These are phyloP conservation scores for Daldinia sp. DNA, from an alignment of 2,329 filamentous ascomycete species.

Conservation along the genomic window DNA sequence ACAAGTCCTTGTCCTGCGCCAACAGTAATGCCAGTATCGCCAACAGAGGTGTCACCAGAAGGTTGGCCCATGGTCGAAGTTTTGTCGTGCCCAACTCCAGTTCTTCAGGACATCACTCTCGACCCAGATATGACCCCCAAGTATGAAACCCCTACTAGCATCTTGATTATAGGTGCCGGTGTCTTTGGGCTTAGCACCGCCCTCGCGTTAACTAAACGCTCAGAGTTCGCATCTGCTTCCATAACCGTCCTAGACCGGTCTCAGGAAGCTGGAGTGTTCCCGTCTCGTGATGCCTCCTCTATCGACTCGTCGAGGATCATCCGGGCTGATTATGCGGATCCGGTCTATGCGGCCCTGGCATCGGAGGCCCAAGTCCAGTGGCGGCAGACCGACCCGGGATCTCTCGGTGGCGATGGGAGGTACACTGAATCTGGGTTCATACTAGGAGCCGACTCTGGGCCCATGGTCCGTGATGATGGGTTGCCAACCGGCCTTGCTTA, in stretches of 20 bases:
- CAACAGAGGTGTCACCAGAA: neutral
- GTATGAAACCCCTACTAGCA: conserved; percentile 43
- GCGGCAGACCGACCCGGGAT: conserved; percentile 67
- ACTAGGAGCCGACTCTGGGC: conserved; percentile 62
- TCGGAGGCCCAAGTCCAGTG: conserved; percentile 73
- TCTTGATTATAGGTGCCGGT: conserved; percentile 71
- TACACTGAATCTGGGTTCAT: conserved; percentile 77
- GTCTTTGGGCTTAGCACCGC: conserved; percentile 62
- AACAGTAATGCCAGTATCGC: neutral
- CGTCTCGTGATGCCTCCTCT: conserved; percentile 65
- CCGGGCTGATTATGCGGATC: conserved; percentile 80
- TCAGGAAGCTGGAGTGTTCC: conserved; percentile 60
- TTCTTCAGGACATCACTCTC: conserved; percentile 11
- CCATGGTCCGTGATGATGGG: conserved; percentile 54
- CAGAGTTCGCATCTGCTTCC: conserved; percentile 59
- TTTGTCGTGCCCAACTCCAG: conserved; percentile 7
- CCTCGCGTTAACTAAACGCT: conserved; percentile 71
- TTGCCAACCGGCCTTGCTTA: conserved; percentile 62
- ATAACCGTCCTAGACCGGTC: conserved; percentile 69
- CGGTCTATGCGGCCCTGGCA: conserved; percentile 78
- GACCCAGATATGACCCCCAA: conserved; percentile 3
- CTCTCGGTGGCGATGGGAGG: conserved; percentile 68
- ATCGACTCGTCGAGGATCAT: conserved; percentile 72
- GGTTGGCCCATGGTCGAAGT: neutral
- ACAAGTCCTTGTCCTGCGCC: neutral